A percentile compares a stretch with the other conserved stretches of the same genome.
phyloP scores from a whole-genome alignment of 257 asterid genomes.

The Solanum boliviense region DNA sequence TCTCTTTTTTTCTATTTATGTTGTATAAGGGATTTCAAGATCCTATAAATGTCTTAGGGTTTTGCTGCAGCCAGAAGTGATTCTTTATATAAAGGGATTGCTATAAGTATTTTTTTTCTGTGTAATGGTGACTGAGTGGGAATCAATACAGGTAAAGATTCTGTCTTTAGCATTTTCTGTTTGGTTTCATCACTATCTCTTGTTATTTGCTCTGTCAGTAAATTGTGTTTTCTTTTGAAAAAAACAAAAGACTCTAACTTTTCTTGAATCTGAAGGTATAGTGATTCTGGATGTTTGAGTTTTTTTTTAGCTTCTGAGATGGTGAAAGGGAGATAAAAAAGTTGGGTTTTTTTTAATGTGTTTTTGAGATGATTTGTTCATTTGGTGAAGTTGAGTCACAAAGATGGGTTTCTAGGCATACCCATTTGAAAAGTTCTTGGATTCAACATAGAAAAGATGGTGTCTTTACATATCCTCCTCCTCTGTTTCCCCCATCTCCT shows the following conservation, averaged over 20 bases:
- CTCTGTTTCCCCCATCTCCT: slow-evolving; percentile 15
- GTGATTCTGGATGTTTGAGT: background rate
- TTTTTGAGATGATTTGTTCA: slow-evolving; percentile 24
- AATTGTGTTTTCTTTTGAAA: background rate
- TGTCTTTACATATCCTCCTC: slow-evolving; percentile 36
- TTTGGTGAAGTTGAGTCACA: slow-evolving; percentile 22
- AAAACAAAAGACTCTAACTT: background rate
- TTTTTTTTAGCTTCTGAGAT: background rate
- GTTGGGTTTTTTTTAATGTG: background rate
- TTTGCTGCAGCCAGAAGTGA: slow-evolving; percentile 39
- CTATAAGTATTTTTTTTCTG: slow-evolving; percentile 16
- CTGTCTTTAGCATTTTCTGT: slow-evolving; percentile 26
- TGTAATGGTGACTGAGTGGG: slow-evolving; percentile 26
- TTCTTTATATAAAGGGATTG: background rate
- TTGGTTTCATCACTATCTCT: slow-evolving; percentile 22
- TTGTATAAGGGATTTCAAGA: slow-evolving; percentile 20
- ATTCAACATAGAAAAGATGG: slow-evolving; percentile 49
- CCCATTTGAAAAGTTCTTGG: slow-evolving; percentile 53
- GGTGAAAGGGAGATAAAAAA: background rate
- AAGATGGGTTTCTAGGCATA: slow-evolving; percentile 28
- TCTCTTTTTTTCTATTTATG: background rate
- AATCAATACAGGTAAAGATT: slow-evolving; percentile 55
- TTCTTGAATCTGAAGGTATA: background rate
- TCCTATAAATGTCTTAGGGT: slow-evolving; percentile 37
- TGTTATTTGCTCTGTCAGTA: slow-evolving; percentile 15